Base-by-base conservation (phyloP, 1,284 basidiomycete species). In the Cerioporus squamosus region DNA sequence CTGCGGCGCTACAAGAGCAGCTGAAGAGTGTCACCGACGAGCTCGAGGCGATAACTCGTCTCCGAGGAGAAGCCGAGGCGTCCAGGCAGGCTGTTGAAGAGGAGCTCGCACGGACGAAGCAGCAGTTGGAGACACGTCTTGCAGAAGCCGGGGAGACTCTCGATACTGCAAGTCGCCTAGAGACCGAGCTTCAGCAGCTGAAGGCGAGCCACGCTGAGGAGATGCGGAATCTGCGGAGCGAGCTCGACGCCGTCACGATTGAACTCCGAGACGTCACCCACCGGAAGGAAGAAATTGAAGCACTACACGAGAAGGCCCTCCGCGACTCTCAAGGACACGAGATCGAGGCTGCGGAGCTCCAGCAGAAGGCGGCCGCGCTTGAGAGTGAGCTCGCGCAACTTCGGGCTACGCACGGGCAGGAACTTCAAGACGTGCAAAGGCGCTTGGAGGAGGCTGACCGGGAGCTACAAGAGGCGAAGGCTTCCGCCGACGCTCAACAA, bases 1-100 rank as follows among this genome's bases (percentile, higher is more conserved):
- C 81, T 40, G 70, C 68, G 2, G 61, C 61, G 6, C 64, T 82
- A 10, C 76, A 79, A 50, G 63, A 65, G 18, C 76, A 69, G 39
- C 69, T 83, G 18, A 68, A 68, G 5, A 68, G 72, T 33, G 66
- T 73, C 7, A 66, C 67, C 14, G 70, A 65, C 14, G 68, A 77
- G 26, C 68, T 82, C 18, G 72, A 77, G 47, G 70, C 74, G 26
- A 64, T 74, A 17, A 68, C 68, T 48, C 64, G 70, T 26, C 67
- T 68, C 6, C 72, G 74, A 49, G 65, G 63, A 7, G 70, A 73
- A 6, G 56, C 65, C 17, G 65, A 66, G 22, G 55, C 51, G 2
- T 60, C 64, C 2, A 66, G 64, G 14, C 44, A 63, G 40, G 57
- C 59, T n/a, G 57, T 62, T 5, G 53, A 69, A 38, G 63, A 65